phyloP scores from a whole-genome alignment of 768 basidiomycete species.

The Suillus ampliporus region DNA sequence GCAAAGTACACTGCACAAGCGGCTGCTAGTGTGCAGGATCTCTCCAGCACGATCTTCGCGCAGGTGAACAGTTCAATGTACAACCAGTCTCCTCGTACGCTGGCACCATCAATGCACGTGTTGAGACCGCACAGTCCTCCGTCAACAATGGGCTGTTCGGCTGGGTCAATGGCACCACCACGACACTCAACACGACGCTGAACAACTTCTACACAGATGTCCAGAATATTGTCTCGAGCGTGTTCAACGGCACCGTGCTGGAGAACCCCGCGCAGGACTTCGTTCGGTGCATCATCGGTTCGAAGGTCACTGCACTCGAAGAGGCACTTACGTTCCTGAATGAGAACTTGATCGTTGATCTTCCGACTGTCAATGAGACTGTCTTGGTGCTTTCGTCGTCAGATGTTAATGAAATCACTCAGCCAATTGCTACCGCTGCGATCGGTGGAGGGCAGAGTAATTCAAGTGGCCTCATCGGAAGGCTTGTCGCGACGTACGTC shows the following conservation, averaged over 20 bases:
- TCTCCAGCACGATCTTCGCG: conserved; percentile 72
- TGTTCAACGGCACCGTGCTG: conserved; percentile 87
- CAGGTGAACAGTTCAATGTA: conserved; percentile 86
- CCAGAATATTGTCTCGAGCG: conserved; percentile 72
- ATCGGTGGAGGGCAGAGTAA: conserved; percentile 61
- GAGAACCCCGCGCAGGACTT: conserved; percentile 85
- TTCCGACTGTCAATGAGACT: conserved; percentile 78
- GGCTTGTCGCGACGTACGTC: conserved; percentile 76
- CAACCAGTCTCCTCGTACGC: conserved; percentile 84
- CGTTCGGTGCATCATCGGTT: conserved; percentile 87
- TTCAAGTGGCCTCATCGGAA: conserved; percentile 68
- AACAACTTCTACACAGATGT: conserved; percentile 87
- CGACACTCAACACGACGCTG: conserved; percentile 85
- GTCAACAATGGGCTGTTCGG: conserved; percentile 91
- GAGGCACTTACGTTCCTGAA: conserved; percentile 90
- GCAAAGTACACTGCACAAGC: conserved; percentile 69
- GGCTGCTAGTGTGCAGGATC: conserved; percentile 62
- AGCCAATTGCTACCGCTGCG: conserved; percentile 85
- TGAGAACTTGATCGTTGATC: conserved; percentile 79
- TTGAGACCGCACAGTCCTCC: conserved; percentile 70
- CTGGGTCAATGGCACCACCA: conserved; percentile 93
- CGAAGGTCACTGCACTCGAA: conserved; percentile 87
- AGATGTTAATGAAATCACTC: conserved; percentile 73
- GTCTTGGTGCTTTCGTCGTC: conserved; percentile 78
- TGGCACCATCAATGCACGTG: conserved; percentile 70